phyloP scores from a whole-genome alignment of 73 alveolate genomes.

The Uronychia setigera region DNA sequence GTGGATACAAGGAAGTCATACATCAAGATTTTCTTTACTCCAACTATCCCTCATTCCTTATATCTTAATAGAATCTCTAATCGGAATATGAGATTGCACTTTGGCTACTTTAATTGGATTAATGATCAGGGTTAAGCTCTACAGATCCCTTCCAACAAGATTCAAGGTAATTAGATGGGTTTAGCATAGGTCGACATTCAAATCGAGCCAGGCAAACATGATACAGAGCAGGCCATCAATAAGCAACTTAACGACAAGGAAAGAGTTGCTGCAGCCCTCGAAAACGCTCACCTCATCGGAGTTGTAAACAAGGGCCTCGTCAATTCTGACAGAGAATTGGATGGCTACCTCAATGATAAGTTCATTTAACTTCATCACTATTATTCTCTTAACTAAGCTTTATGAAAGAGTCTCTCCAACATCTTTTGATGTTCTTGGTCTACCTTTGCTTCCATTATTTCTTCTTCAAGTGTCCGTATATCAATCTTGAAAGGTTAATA shows the following conservation, averaged over 20 bases:
- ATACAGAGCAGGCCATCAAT: conserved; percentile 76
- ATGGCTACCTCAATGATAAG: conserved; percentile 29
- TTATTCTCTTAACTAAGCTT: too few species aligned
- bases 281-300: conserved; percentile 56
- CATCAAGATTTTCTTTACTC: conserved; percentile 80
- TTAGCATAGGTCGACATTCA: too few species aligned
- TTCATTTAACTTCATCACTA: too few species aligned
- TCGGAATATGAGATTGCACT: too few species aligned
- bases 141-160: conserved; percentile 79
- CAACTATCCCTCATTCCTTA: conserved; percentile 93
- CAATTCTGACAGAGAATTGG: conserved; percentile 49
- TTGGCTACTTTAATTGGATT: conserved; percentile 87
- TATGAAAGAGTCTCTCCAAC: too few species aligned
- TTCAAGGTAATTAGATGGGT: conserved; percentile 83
- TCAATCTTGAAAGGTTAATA: too few species aligned
- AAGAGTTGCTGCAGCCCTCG: conserved; percentile 93
- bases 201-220: conserved; percentile 91
- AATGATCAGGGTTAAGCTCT: conserved; percentile 82
- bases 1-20: conserved; percentile 61
- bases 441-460: too few species aligned
- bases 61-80: too few species aligned
- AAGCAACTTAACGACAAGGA: conserved; percentile 93
- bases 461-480: too few species aligned
- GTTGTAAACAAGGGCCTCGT: conserved; percentile 62
- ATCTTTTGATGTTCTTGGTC: too few species aligned